Conservation (phyloP, 176 grass and related monocot genomes). For the Carex parvula region DNA sequence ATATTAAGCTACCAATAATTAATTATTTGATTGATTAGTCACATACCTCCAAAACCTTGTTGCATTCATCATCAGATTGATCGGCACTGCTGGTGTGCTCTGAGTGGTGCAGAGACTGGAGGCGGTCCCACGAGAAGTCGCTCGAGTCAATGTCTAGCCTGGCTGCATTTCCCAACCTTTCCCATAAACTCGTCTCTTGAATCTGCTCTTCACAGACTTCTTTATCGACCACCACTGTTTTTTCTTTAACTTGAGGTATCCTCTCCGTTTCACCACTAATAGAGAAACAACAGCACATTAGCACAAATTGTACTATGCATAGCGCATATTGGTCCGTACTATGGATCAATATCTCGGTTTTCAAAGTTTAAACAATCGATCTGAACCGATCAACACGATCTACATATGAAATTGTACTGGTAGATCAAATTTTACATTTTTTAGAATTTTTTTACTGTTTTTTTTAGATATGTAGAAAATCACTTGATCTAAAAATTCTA, state of each 20-base stretch:
- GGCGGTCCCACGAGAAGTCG: conserved; percentile 68
- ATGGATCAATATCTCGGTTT: too few species aligned
- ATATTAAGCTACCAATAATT: not conserved
- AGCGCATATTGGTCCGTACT: too few species aligned
- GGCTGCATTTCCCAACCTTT: conserved; percentile 65
- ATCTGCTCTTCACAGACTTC: conserved; percentile 31
- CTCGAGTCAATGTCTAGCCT: conserved; percentile 62
- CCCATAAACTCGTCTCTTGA: conserved; percentile 81
- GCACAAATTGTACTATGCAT: not conserved
- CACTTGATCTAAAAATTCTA: too few species aligned
- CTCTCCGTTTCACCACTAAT: not conserved
- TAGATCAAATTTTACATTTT: too few species aligned
- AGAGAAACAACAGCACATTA: not conserved
- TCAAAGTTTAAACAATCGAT: too few species aligned
- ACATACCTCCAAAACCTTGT: conserved; percentile 81
- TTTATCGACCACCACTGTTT: conserved; percentile 28
- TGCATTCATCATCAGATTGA: conserved; percentile 85
- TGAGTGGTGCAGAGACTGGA: conserved; percentile 87
- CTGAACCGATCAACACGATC: too few species aligned
- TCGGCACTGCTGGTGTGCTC: conserved; percentile 69
- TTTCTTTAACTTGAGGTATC: conserved; percentile 15
- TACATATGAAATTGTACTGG: too few species aligned
- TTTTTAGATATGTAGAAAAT: too few species aligned
- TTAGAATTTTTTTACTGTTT: too few species aligned
- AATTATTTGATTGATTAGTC: not conserved